These are phyloP conservation scores for Trametes elegans DNA, from an alignment of 768 basidiomycete genomes.

Conservation along the genomic window DNA sequence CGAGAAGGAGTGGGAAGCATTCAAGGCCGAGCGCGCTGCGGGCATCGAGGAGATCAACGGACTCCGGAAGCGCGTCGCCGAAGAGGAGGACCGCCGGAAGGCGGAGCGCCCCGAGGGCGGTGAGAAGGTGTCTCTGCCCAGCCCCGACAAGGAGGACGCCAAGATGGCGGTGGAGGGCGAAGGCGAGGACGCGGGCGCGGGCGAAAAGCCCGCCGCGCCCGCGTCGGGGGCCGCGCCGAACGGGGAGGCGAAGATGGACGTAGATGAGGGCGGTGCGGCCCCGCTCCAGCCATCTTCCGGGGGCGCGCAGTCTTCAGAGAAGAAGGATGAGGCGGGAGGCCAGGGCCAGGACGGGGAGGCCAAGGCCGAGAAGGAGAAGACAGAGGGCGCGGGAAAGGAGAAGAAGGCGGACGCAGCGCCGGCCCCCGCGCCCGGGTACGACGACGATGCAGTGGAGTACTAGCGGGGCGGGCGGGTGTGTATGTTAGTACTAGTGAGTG, in stretches of 20 bases:
- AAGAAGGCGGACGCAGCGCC: conserved; percentile 42
- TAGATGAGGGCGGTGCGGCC: conserved; percentile 32
- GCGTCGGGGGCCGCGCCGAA: not conserved
- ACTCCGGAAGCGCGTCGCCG: conserved; percentile 62
- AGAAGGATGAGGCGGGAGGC: conserved; percentile 15
- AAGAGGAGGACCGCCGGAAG: conserved; percentile 55
- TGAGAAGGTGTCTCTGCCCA: conserved; percentile 26
- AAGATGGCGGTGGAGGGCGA: conserved; percentile 26
- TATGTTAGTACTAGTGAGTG: not conserved
- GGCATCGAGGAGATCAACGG: conserved; percentile 62
- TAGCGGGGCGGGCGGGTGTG: no score
- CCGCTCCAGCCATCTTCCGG: conserved; percentile 26
- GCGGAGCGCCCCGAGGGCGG: conserved; percentile 38
- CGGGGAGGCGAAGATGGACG: conserved; percentile 33
- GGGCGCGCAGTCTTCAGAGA: not conserved
- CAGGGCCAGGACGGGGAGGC: conserved; percentile 2
- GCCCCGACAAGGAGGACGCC: conserved; percentile 19
- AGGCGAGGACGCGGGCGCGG: conserved; percentile 8
- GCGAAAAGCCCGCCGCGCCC: not conserved
- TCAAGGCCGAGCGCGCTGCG: conserved; percentile 55
- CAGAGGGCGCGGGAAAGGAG: conserved; percentile 43
- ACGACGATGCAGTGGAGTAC: conserved; percentile 83
- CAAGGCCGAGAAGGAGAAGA: conserved; percentile 36
- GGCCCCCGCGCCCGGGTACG: conserved; percentile 59
- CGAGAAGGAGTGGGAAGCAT: conserved; percentile 68